Evolutionary conservation across 371 early-diverging fungal genomes (phyloP), one percentile per base, ranked within the genome.

Genomic region (Umbelopsis sp.): DNA sequence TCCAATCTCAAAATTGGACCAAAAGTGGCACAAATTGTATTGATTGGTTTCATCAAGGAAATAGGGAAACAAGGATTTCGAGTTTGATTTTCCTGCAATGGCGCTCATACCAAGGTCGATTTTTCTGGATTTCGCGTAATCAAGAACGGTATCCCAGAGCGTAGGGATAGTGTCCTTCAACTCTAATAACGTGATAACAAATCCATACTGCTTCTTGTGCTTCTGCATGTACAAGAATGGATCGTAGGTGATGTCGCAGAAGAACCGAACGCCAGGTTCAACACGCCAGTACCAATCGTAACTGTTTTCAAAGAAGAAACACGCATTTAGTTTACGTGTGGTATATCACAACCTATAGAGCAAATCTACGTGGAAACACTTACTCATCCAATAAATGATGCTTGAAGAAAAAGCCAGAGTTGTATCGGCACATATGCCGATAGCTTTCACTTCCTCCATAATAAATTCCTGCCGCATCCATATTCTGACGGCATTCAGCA

Each of bases 1-100:
- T 24, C 87, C 97, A 67, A 98, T 96, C 76, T 97, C 97, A 78
- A 96, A 96, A 69, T 97, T 97, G 12, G 84, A 87, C 96, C 97
- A 95, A 72, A 95, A 96, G 73, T 95, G 95, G 74, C 95, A 94
- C 32, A 90, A 77, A 70, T 89, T 89, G 71, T 86, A 89, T 24
- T 76, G 74, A 6, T 69, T 78, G n/a, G 73, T 69, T 38, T 78
- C 66, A 50, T 83, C 78, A 38, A 75, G 72, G 37, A 88, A 83
- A 41, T 77, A 81, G 35, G 79, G 83, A 45, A 80, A 82, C 73
- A 75, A 10, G 63, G 69, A 74, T 72, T 68, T 57, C 18, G 57
- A 57, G 6, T 35, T 57, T 18, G 37, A 24, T 29, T 57, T 57
- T 64, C 64, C 64, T 2, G 29, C 46, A 24, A 46, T 64, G 9